Base-by-base conservation (phyloP, 805 yeast species). In the Alloascoidea africana region DNA sequence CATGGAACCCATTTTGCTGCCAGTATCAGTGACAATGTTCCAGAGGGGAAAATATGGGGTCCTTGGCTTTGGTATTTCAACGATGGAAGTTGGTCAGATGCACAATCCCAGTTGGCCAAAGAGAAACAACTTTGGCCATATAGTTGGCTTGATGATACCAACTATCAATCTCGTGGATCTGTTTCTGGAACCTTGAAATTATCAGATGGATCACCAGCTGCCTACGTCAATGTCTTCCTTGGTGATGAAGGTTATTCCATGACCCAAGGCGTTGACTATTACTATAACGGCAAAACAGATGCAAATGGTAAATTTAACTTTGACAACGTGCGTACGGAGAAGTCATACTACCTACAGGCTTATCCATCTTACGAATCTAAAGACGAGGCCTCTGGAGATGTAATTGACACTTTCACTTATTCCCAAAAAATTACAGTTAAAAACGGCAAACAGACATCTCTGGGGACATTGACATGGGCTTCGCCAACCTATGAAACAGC, bases 211-310 rank as follows among this genome's bases (percentile, higher is more conserved):
- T 23, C 30, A 8, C 13, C 30, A 8, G 30, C 30, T 23, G 8
- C 30, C 8, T n/a, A 23, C n/a, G 30, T 23, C n/a, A 23, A 23
- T 23, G 30, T 23, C n/a, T 23, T 23, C 30, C n/a, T 23, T 8
- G 30, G 30, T 8, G 30, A 23, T 23, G 30, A 23, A 23, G 30
- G 30, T n/a, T 23, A 23, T n/a, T 23, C 30, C n/a, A 23, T 23
- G 30, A 23, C 30, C 8, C 30, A 23, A 23, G 30, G 30, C 30
- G 30, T 23, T 23, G 30, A 23, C n/a, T 23, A 23, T 23, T 23
- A 23, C 30, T 23, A 23, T n/a, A 23, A 23, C n/a, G n/a, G 13
- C n/a, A 23, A 23, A n/a, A 23, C 30, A 8, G 30, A 23, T 23
- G 30, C 13, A 8, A 23, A 23, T 8, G 30, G 30, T 8, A 23